Conservation (phyloP, 148 eudicot species). For the Tetragonia tetragonoides region DNA sequence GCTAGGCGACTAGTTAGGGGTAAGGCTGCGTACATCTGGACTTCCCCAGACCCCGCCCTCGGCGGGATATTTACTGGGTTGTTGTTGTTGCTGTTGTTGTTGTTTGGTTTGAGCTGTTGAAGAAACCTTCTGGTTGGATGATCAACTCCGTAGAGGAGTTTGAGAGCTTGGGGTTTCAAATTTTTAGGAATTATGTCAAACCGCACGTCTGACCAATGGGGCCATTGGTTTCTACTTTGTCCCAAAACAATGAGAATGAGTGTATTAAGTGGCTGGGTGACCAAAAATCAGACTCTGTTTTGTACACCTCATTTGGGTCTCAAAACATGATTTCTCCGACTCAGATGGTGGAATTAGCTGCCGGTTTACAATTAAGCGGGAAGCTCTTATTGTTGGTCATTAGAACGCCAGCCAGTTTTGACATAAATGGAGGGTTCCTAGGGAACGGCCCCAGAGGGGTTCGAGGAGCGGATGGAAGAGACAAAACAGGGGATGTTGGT, state of each 20-base stretch:
- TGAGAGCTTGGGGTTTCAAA: slow-evolving; percentile 55
- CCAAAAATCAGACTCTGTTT: slow-evolving; percentile 39
- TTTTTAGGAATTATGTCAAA: slow-evolving; percentile 37
- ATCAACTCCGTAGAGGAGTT: slow-evolving; percentile 63
- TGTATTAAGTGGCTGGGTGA: slow-evolving; percentile 24
- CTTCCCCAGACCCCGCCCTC: too few species aligned
- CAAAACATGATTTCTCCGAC: slow-evolving; percentile 57
- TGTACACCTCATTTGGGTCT: slow-evolving; percentile 80
- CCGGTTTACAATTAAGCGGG: slow-evolving; percentile 60
- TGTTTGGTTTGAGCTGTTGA: slow-evolving; percentile 34
- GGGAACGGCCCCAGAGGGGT: slow-evolving; percentile 70
- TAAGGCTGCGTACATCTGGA: too few species aligned
- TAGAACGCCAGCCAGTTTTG: slow-evolving; percentile 63
- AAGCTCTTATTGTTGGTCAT: slow-evolving; percentile 72
- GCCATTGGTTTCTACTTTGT: slow-evolving; percentile 44
- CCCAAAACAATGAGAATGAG: slow-evolving; percentile 6
- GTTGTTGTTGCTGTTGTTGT: too few species aligned
- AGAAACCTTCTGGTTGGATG: slow-evolving; percentile 46
- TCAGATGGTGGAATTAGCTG: slow-evolving; percentile 81
- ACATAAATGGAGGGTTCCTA: slow-evolving; percentile 33
- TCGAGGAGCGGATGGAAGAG: slow-evolving; percentile 46
- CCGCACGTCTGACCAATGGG: slow-evolving; percentile 65
- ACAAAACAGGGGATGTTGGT: slow-evolving; percentile 40
- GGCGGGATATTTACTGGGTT: too few species aligned
- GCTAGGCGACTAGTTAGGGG: too few species aligned